Conservation (phyloP, 108 stramenopile species). For the Discostella stelligeroides region DNA sequence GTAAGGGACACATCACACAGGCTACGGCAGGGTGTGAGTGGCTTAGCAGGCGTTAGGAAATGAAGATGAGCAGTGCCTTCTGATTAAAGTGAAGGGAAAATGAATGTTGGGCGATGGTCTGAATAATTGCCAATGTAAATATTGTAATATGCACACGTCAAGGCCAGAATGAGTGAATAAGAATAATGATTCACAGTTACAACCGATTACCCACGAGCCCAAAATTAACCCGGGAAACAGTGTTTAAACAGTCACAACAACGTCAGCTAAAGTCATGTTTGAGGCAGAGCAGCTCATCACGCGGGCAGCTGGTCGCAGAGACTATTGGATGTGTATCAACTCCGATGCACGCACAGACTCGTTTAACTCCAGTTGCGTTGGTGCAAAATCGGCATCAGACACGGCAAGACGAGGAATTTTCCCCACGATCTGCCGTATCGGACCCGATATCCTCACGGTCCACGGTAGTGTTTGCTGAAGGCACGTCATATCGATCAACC, state of each 20-base stretch:
- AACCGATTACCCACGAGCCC: not conserved
- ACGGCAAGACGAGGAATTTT: conserved; percentile 13
- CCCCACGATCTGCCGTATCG: not conserved
- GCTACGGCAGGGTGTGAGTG: too few species aligned
- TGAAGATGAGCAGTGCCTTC: too few species aligned
- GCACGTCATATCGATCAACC: conserved; percentile 2
- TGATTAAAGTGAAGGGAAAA: too few species aligned
- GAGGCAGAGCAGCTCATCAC: conserved; percentile 12
- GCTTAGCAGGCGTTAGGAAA: too few species aligned
- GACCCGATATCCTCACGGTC: conserved; percentile 2
- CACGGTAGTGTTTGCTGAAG: not conserved
- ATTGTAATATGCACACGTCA: too few species aligned
- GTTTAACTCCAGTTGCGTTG: not conserved
- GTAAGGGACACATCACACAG: too few species aligned
- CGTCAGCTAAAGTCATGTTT: conserved; percentile 24
- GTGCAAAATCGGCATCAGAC: conserved; percentile 8
- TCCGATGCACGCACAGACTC: not conserved
- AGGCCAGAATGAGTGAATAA: too few species aligned
- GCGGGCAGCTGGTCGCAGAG: not conserved
- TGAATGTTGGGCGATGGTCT: too few species aligned
- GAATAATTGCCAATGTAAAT: too few species aligned
- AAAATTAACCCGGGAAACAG: not conserved
- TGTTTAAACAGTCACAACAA: not conserved
- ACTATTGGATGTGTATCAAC: conserved; percentile 2
- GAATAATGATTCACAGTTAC: conserved; percentile 3